Evolutionary conservation across 2,329 filamentous ascomycete species (phyloP).

Genomic region (Cladorrhinum sp.): DNA sequence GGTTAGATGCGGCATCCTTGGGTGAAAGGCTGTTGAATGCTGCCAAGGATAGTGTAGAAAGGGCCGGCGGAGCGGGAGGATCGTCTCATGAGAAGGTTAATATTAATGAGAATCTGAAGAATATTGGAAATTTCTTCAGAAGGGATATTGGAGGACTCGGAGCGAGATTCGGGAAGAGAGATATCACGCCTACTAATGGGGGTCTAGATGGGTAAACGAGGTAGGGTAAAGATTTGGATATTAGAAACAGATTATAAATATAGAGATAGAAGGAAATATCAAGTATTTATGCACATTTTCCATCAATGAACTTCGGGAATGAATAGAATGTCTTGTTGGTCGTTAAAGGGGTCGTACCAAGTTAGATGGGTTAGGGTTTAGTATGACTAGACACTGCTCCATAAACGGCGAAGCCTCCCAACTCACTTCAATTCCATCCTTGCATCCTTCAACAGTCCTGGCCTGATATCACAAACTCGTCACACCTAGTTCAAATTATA

Average conservation of each 20-base stretch:
- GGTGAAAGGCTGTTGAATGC: constrained; percentile 87
- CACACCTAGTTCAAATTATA: too few relatives aligned
- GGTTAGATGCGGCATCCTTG: constrained; percentile 78
- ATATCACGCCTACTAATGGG: constrained; percentile 39
- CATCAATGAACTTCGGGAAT: too few relatives aligned
- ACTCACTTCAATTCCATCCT: too few relatives aligned
- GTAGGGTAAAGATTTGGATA: not conserved
- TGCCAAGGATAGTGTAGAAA: constrained; percentile 77
- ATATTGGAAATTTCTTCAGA: constrained; percentile 94
- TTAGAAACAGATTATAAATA: not conserved
- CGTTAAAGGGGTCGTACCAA: not conserved
- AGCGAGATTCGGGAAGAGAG: constrained; percentile 66
- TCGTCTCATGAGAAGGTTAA: constrained; percentile 57
- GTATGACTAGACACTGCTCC: not conserved
- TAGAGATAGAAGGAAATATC: not conserved
- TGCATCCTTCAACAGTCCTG: too few relatives aligned
- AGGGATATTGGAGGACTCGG: constrained; percentile 78
- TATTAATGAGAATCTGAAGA: constrained; percentile 91
- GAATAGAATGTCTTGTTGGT: too few relatives aligned
- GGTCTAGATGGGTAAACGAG: constrained; percentile 15
- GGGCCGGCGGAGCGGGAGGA: constrained; percentile 33
- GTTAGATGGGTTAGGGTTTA: constrained; percentile 19
- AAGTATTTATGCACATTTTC: not conserved
- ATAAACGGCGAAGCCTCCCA: not conserved
- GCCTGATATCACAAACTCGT: too few relatives aligned